Evolutionary conservation across 768 basidiomycete species (phyloP).

Genomic region (Lentinula guzmanii): DNA sequence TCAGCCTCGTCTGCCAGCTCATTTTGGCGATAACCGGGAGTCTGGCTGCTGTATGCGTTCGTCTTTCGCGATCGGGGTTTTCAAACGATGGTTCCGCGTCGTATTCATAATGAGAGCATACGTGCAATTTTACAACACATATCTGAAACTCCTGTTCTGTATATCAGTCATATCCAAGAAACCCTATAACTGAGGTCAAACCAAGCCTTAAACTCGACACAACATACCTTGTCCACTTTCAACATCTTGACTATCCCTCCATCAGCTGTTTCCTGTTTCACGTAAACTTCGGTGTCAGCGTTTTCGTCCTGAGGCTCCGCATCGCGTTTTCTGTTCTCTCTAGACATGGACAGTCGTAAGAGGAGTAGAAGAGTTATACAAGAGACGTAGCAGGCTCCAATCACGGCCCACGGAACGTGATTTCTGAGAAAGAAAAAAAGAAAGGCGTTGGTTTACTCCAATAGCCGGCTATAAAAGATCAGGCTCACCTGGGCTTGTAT

Average conservation of each 20-base stretch:
- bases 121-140: not conserved
- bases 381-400: constrained; percentile 51
- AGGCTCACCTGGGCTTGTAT: constrained; percentile 57
- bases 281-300: constrained; percentile 17
- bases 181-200: not conserved
- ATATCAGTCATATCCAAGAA: not conserved
- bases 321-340: constrained; percentile 64
- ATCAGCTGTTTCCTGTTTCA: not conserved
- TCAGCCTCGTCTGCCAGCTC: no score
- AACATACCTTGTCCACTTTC: not conserved
- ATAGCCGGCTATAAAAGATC: not conserved
- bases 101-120: no score
- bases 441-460: no score
- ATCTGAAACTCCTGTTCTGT: not conserved
- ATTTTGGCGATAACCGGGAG: no score
- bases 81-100: no score
- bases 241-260: not conserved
- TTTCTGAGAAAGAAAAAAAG: not conserved
- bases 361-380: constrained; percentile 42
- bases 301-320: constrained; percentile 34
- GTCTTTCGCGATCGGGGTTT: no score
- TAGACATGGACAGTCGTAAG: constrained; percentile 44
- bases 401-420: constrained; percentile 26
- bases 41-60: no score
- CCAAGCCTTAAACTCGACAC: not conserved